Evolutionary conservation across 345 rosid genomes (phyloP).

Genomic region (Kandelia obovata): DNA sequence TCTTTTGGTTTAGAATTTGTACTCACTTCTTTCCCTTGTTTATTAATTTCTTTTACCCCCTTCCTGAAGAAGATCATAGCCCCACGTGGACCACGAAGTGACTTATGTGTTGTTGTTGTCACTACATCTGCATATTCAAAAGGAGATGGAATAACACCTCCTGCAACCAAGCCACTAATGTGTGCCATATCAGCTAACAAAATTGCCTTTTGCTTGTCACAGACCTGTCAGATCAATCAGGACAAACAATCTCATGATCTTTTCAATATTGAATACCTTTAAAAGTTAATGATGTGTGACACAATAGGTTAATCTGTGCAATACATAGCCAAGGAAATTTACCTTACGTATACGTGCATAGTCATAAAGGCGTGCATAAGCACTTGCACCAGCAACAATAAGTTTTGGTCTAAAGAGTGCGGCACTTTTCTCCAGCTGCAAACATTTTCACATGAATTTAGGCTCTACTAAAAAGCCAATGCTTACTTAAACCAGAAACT

Average conservation of each 20-base stretch:
- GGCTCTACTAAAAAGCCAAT: too few relatives aligned
- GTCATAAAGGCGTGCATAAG: constrained; percentile 91
- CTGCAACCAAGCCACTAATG: constrained; percentile 94
- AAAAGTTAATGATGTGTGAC: neutral
- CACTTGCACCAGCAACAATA: constrained; percentile 97
- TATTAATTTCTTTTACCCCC: constrained; percentile 80
- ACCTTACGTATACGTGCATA: constrained; percentile 94
- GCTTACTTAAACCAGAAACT: too few relatives aligned
- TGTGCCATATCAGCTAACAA: constrained; percentile 96
- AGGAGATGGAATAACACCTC: constrained; percentile 93
- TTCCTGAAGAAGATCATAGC: constrained; percentile 97
- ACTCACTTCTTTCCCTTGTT: constrained; percentile 87
- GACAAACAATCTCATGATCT: neutral
- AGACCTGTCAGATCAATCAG: constrained; percentile 54
- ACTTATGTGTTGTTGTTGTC: constrained; percentile 95
- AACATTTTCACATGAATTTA: constrained; percentile 17
- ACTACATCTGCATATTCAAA: constrained; percentile 93
- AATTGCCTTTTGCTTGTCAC: constrained; percentile 91
- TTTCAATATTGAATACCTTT: neutral
- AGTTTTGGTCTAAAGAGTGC: constrained; percentile 89
- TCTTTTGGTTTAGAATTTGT: neutral
- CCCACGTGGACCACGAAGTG: constrained; percentile 98
- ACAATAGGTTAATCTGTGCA: too few relatives aligned
- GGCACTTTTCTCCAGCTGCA: constrained; percentile 82
- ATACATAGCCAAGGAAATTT: constrained; percentile 16